These are phyloP conservation scores for Coniochaeta ligniaria DNA, from an alignment of 2,329 filamentous ascomycete species.

Conservation along the genomic window DNA sequence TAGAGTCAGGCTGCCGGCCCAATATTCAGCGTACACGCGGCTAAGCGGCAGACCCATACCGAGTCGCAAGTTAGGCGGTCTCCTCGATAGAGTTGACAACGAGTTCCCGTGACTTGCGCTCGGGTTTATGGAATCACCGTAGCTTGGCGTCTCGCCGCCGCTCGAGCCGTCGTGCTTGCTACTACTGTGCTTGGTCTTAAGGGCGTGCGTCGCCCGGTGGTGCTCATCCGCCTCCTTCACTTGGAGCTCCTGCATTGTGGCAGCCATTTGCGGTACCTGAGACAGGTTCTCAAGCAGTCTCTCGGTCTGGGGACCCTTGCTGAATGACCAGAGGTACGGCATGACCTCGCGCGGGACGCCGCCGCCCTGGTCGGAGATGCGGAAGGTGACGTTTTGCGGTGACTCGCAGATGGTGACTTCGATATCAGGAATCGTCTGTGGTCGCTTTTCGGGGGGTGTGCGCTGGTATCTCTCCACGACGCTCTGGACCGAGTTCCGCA, in stretches of 20 bases:
- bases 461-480: conserved; percentile 67
- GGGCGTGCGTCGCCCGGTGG: conserved; percentile 9
- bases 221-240: conserved; percentile 24
- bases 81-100: conserved; percentile 69
- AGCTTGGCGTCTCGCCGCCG: conserved; percentile 29
- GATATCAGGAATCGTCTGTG: conserved; percentile 55
- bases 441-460: conserved; percentile 30
- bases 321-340: conserved; percentile 93
- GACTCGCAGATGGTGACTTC: conserved; percentile 94
- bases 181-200: not conserved
- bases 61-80: conserved; percentile 78
- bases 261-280: conserved; percentile 83
- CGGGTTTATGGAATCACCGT: conserved; percentile 5
- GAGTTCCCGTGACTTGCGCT: conserved; percentile 48
- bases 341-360: conserved; percentile 80
- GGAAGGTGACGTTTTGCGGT: conserved; percentile 89
- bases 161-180: not conserved
- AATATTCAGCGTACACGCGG: conserved; percentile 93
- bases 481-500: conserved; percentile 92
- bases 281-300: conserved; percentile 77
- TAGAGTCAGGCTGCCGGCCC: conserved; percentile 85
- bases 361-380: conserved; percentile 91
- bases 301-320: conserved; percentile 77
- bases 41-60: conserved; percentile 94
- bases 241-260: conserved; percentile 82